Evolutionary conservation across 2,329 filamentous ascomycete genomes (phyloP).

Genomic region (Monilinia fructigena): DNA sequence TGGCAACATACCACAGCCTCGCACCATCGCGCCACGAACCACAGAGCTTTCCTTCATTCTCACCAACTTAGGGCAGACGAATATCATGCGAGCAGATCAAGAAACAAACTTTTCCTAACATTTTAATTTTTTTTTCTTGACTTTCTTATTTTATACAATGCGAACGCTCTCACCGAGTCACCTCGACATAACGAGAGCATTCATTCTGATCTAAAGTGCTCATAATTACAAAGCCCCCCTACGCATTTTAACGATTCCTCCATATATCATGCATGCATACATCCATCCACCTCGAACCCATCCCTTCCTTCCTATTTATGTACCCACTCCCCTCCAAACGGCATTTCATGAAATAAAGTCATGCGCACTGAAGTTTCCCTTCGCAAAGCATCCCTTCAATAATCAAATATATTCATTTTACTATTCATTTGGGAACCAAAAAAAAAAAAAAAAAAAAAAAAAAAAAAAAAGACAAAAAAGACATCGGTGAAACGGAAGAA

Average conservation of each 20-base stretch:
- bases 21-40: too few relatives aligned
- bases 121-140: neutral
- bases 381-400: conserved; percentile 1
- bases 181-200: conserved; percentile 9
- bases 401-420: conserved; percentile 13
- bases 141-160: neutral
- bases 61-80: too few relatives aligned
- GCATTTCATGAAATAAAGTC: neutral
- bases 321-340: neutral
- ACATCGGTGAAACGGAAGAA: neutral
- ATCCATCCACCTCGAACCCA: neutral
- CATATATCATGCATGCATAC: too few relatives aligned
- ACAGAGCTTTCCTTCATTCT: too few relatives aligned
- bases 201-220: neutral
- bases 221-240: neutral
- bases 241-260: neutral
- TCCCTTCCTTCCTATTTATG: neutral
- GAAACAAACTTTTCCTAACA: neutral
- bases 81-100: neutral
- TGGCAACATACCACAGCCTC: too few relatives aligned
- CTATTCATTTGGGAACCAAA: neutral
- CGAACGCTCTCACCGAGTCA: neutral
- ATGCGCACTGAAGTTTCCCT: neutral
- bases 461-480: neutral
- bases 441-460: neutral